Evolutionary conservation across 768 basidiomycete genomes (phyloP), one percentile per base, ranked within the genome.

Genomic region (Fistulinella prunicolor): DNA sequence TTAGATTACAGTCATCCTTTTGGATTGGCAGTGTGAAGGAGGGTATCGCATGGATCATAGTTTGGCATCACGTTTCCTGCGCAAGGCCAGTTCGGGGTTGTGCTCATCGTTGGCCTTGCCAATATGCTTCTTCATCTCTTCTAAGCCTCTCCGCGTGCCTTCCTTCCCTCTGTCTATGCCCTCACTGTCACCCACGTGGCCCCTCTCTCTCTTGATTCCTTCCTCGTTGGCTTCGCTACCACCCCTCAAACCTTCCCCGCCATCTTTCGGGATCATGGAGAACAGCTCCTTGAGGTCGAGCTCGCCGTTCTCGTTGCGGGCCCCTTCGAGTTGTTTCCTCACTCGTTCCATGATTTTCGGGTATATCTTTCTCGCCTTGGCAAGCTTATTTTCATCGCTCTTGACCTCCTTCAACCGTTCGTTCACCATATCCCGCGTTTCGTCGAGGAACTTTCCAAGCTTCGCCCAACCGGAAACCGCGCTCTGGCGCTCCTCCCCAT

Each of bases 51-150:
- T 39, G 36, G 14, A 28, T 66, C 48, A 66, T 9, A 66, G 40
- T 38, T 66, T 66, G 7, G 64, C 52, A 16, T 51, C 46, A 10
- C 42, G 52, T 44, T 60, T 65, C 44, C 12, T 50, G 5, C 7
- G 16, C 2, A 37, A n/a, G 14, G 44, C 20, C 29, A 54, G 46
- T 32, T 63, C 49, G 12, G 47, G 44, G 20, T 46, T 23, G 17
- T 55, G 41, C 1, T 26, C 42, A 47, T 58, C 48, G 17, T 42
- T 55, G 9, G 32, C 36, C 32, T 54, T 51, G 10, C 16, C 22
- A 13, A 28, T 26, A 34, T 24, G 4, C 22, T 50, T 53, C 38
- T 32, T 41, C 56, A 40, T 43, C 36, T 55, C 48, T 7, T 61
- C 51, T 37, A 49, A 43, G 9, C 50, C 56, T 38, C 32, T 49